Percentiles rank a stretch among this genome's conserved stretches.
These are phyloP conservation scores for Scheffersomyces stambukii DNA, from an alignment of 1,139 yeast species.

Conservation along the genomic window DNA sequence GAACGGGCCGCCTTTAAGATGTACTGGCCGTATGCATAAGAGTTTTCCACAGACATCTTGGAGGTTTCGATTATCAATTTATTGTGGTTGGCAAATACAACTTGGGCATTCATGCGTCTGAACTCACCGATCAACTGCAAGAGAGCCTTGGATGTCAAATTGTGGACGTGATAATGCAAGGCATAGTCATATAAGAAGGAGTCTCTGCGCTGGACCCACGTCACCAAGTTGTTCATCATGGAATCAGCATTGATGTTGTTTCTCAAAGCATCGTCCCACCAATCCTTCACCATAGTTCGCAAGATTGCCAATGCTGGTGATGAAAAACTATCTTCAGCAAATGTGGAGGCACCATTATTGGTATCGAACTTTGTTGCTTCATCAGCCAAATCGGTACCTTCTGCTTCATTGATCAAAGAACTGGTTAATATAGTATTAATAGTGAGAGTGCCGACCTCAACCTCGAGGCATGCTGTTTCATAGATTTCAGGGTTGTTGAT, in stretches of 20 bases:
- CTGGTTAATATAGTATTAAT: constrained; percentile 86
- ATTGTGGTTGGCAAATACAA: constrained; percentile 79
- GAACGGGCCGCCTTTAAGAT: constrained; percentile 74
- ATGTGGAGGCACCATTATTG: constrained; percentile 48
- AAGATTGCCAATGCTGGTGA: constrained; percentile 68
- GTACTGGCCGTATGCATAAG: constrained; percentile 92
- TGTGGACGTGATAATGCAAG: constrained; percentile 83
- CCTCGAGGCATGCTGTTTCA: constrained; percentile 73
- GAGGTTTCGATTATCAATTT: constrained; percentile 70
- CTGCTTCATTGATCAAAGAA: constrained; percentile 80
- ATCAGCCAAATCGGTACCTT: constrained; percentile 77
- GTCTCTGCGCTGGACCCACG: constrained; percentile 81
- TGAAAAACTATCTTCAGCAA: constrained; percentile 78
- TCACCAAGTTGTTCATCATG: constrained; percentile 75
- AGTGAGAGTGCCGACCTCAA: constrained; percentile 73
- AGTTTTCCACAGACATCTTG: constrained; percentile 77
- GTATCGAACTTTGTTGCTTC: constrained; percentile 37
- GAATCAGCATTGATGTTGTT: constrained; percentile 75
- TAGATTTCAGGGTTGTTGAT: constrained; percentile 81
- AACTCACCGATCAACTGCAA: constrained; percentile 81
- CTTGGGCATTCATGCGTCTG: constrained; percentile 67
- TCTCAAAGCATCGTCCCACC: constrained; percentile 92
- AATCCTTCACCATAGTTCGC: constrained; percentile 70
- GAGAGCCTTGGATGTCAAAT: constrained; percentile 78
- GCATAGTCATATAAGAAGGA: constrained; percentile 75